Evolutionary conservation across 495 filamentous ascomycete species (phyloP), one percentile per base, ranked within the genome.

Genomic region (Penicillium canariense): DNA sequence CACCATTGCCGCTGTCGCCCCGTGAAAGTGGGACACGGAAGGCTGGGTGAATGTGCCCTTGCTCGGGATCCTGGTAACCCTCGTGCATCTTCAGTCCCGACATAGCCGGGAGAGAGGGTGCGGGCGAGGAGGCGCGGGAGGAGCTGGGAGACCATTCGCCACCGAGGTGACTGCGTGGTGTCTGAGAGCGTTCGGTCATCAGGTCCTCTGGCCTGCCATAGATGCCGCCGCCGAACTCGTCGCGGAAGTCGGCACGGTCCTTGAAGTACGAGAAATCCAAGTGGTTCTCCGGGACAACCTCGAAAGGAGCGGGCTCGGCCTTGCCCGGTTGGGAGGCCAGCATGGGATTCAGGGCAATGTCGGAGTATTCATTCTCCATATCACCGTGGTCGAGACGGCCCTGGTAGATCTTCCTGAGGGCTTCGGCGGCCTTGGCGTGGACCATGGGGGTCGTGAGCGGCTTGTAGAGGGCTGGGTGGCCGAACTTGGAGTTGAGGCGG

Each of bases 401-500:
- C 11, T 82, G 81, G 60, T 96, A 96, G 56, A 97, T 77, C 38
- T 86, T 80, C 31, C 84, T 85, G 30, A 98, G 80, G 31, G 90
- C 79, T 46, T 91, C 88, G 54, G 91, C 86, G 15, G 91, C 90
- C 67, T 87, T 93, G 35, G 89, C 89, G 57, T 94, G 88, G 10
- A 98, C 93, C 94, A 98, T 98, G 0, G 94, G 94, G 0, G 90
- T 95, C 59, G 93, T 89, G 44, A 98, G 81, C 7, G 87, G 86
- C 60, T 87, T 88, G 73, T 89, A 96, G 17, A 98, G 83, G 11
- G 88, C 92, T 14, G 94, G 94, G 66, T 97, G 89, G 4, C 91
- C 91, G 69, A 96, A 98, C 35, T 90, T 84, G 35, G 85, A 78
- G 31, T 80, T 86, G 3, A 97, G 82, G 18, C 88, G 85, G 50